These are phyloP conservation scores for Linnemannia hyalina DNA, from an alignment of 192 early-diverging fungal genomes.

Conservation along the genomic window DNA sequence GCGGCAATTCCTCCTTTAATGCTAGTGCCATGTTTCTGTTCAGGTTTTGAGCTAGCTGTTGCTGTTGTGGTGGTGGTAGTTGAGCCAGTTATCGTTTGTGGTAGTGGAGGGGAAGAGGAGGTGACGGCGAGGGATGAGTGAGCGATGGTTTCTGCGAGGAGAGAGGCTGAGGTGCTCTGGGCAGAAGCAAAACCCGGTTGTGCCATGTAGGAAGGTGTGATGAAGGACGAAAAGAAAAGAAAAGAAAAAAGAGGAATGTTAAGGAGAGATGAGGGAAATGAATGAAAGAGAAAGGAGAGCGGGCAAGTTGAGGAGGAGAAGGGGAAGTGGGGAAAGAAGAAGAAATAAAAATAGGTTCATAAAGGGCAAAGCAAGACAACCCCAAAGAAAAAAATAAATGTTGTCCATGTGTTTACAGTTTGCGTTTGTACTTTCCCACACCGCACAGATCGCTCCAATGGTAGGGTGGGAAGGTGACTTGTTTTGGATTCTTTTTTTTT, in stretches of 20 bases:
- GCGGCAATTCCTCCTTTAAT: slow-evolving; percentile 19
- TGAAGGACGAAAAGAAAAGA: not conserved
- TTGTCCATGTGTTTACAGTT: not conserved
- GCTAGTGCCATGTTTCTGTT: slow-evolving; percentile 6
- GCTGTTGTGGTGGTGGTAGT: not conserved
- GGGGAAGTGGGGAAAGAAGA: slow-evolving; percentile 8
- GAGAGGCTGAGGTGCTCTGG: slow-evolving; percentile 5
- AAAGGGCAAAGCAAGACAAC: not conserved
- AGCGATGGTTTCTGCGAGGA: slow-evolving; percentile 14
- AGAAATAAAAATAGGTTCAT: slow-evolving; percentile 7
- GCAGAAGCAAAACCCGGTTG: slow-evolving; percentile 14
- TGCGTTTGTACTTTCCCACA: slow-evolving; percentile 28
- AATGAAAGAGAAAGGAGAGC: not conserved
- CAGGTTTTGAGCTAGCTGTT: not conserved
- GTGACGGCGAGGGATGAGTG: slow-evolving; percentile 4
- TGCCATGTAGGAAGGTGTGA: slow-evolving; percentile 11
- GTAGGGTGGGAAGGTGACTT: not conserved
- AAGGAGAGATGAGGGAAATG: not conserved
- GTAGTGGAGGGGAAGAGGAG: not conserved
- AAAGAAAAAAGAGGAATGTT: not conserved
- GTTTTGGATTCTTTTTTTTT: not conserved
- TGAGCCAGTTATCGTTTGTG: not conserved
- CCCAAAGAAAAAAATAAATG: not conserved
- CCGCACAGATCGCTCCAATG: slow-evolving; percentile 13
- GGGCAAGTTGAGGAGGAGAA: not conserved